Evolutionary conservation across 2,329 filamentous ascomycete genomes (phyloP).

Genomic region (Sclerotinia borealis): DNA sequence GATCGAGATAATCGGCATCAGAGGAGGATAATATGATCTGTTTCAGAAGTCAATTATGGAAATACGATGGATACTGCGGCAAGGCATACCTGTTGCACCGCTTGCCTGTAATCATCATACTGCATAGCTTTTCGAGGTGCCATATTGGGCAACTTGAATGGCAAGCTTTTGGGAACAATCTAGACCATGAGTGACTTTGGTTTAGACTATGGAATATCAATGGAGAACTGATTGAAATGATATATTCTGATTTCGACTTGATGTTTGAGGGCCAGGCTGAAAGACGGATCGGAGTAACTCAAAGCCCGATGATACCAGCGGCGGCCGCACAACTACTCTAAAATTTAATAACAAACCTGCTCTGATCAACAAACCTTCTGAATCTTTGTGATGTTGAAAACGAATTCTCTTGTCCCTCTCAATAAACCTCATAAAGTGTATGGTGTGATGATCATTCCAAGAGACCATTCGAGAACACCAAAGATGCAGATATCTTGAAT

Average conservation of each 20-base stretch:
- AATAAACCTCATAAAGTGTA: not conserved
- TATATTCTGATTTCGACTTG: not conserved
- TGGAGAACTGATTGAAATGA: not conserved
- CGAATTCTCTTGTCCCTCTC: not conserved
- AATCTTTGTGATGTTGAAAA: not conserved
- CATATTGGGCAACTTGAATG: not conserved
- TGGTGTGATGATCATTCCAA: not conserved
- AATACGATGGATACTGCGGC: not conserved
- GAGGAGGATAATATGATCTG: constrained; percentile 90
- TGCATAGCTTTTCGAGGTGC: constrained; percentile 28
- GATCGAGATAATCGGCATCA: constrained; percentile 90
- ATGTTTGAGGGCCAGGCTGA: constrained; percentile 1
- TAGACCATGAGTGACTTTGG: not conserved
- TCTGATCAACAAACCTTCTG: not conserved
- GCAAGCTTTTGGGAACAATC: not conserved
- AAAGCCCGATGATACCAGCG: too few species aligned
- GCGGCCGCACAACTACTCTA: not conserved
- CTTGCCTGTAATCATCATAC: constrained; percentile 31
- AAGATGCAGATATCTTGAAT: not conserved
- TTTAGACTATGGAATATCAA: not conserved
- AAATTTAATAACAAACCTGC: not conserved
- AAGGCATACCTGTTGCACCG: constrained; percentile 28
- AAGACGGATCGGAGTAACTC: not conserved
- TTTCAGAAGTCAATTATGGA: not conserved
- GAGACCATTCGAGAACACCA: not conserved